Evolutionary conservation across 345 rosid species (phyloP), one percentile per base, ranked within the genome.

Genomic region (Bretschneidera sinensis): DNA sequence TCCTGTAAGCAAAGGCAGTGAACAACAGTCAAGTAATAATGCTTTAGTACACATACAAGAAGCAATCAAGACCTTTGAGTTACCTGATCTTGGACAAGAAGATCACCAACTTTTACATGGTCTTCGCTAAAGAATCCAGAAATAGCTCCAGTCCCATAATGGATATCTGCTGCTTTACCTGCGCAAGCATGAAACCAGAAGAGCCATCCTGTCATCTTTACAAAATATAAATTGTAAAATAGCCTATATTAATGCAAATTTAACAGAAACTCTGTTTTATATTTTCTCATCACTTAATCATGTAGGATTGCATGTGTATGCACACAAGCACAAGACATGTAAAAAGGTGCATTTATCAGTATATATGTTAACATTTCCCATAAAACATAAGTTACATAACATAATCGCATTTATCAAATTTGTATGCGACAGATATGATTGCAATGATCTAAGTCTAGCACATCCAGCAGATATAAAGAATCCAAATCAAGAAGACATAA

Each of bases 41-140:
- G 20, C 15, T 31, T 11, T 3, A 49, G 15, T 20, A 43, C 20
- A 45, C 25, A 61, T 25, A 17, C 23, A 25, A 17, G 11, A 23
- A 52, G 43, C 43, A 51, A 43, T 59, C 21, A 54, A 9, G 45
- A 31, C 28, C 48, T 39, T 17, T 35, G 24, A n/a, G 17, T 56
- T 35, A 83, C 97, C 97, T 89, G 97, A 72, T 76, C 35, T 71
- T 84, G 69, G 60, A 94, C 90, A 35, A 86, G 78, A 63, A 94
- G 79, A 71, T 83, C 87, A 63, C 97, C 99, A 64, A 94, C 80
- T 47, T 75, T 73, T 43, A 86, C 91, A 74, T 77, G 34, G 76
- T 94, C 99, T 67, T 87, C 70, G 63, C 95, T 90, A 62, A 87
- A 87, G 85, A 85, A 87, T 43, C 97, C 94, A 53, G 89, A 76